Percentiles rank a stretch among this genome's conserved stretches.
phyloP scores from a whole-genome alignment of 2,329 filamentous ascomycete species.

The Huntiella abstrusa region DNA sequence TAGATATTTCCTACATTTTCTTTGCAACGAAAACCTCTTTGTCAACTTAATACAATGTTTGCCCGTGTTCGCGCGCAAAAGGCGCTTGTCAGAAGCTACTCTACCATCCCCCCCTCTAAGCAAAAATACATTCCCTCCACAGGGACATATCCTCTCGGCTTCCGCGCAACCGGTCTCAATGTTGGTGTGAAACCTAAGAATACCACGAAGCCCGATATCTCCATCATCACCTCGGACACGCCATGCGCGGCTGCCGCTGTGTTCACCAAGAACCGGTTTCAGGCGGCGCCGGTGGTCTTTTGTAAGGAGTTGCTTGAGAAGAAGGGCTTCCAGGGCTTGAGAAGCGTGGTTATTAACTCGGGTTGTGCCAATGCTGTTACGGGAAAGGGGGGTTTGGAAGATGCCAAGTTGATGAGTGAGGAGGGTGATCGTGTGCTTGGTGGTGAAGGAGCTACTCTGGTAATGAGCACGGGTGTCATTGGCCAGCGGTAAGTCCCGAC shows the following conservation, averaged over 20 bases:
- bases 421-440: slow-evolving; percentile 50
- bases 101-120: slow-evolving; percentile 53
- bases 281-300: slow-evolving; percentile 84
- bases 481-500: slow-evolving; percentile 50
- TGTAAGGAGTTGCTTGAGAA: slow-evolving; percentile 52
- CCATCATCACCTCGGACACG: slow-evolving; percentile 67
- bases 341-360: slow-evolving; percentile 79
- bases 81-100: slow-evolving; percentile 1
- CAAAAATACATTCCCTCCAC: slow-evolving; percentile 73
- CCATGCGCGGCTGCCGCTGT: slow-evolving; percentile 80
- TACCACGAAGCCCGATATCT: slow-evolving; percentile 77
- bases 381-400: slow-evolving; percentile 70
- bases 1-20: not conserved
- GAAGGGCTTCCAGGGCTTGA: slow-evolving; percentile 49
- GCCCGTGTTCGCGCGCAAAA: slow-evolving; percentile 1
- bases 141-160: slow-evolving; percentile 80
- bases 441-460: slow-evolving; percentile 45
- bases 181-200: slow-evolving; percentile 90
- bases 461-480: slow-evolving; percentile 98
- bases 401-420: slow-evolving; percentile 68
- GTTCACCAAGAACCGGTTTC: slow-evolving; percentile 96
- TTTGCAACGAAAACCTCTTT: not conserved
- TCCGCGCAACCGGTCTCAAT: slow-evolving; percentile 68
- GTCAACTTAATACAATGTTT: not conserved
- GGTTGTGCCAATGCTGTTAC: slow-evolving; percentile 96